phyloP scores from a whole-genome alignment of 2,329 filamentous ascomycete genomes.

The Aspergillus pseudoviridinutans region DNA sequence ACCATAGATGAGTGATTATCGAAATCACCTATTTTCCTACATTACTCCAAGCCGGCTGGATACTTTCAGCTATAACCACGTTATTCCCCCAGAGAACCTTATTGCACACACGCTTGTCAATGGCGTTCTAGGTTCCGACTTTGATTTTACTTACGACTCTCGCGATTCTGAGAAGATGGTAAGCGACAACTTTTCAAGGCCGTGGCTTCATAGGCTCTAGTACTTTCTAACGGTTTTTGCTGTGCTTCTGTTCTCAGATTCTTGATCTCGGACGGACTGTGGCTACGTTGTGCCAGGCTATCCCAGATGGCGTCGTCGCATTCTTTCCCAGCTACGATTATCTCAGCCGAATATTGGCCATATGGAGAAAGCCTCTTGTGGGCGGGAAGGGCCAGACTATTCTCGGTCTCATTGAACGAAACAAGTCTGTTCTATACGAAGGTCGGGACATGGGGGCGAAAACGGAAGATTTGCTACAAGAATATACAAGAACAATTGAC shows the following conservation, averaged over 20 bases:
- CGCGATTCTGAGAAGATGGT: slow-evolving; percentile 65
- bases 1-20: slow-evolving; percentile 74
- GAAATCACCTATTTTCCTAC: slow-evolving; percentile 77
- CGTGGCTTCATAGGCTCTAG: not conserved
- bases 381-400: slow-evolving; percentile 25
- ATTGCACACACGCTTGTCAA: slow-evolving; percentile 67
- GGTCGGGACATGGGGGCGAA: slow-evolving; percentile 41
- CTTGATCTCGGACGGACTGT: slow-evolving; percentile 70
- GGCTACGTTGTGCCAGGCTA: slow-evolving; percentile 64
- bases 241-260: slow-evolving; percentile 42
- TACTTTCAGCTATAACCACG: slow-evolving; percentile 89
- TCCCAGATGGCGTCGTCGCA: slow-evolving; percentile 85
- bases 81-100: slow-evolving; percentile 79
- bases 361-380: slow-evolving; percentile 52
- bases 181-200: slow-evolving; percentile 8
- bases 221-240: slow-evolving; percentile 2
- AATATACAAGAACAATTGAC: slow-evolving; percentile 68
- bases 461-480: slow-evolving; percentile 66
- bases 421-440: slow-evolving; percentile 51
- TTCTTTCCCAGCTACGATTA: slow-evolving; percentile 97
- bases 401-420: slow-evolving; percentile 29
- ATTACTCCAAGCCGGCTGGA: slow-evolving; percentile 60
- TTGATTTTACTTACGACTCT: slow-evolving; percentile 85
- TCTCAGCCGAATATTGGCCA: slow-evolving; percentile 65
- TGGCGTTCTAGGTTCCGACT: slow-evolving; percentile 49